Conservation (phyloP, 805 yeast genomes). For the Hanseniaspora vineae region DNA sequence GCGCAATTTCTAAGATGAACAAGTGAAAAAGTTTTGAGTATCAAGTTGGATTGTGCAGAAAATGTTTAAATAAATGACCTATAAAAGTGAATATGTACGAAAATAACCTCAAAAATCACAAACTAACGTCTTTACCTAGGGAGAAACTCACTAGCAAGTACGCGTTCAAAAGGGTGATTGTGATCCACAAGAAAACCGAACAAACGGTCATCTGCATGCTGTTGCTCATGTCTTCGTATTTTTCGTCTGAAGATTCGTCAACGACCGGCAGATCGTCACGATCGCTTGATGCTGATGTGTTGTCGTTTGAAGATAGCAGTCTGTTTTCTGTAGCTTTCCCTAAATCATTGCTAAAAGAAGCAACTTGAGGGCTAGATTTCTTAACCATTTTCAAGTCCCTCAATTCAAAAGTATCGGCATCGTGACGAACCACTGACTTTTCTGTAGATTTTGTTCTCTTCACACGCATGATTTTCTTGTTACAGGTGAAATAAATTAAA, state of each 20-base stretch:
- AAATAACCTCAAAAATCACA: constrained; percentile 8
- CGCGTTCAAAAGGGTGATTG: constrained; percentile 55
- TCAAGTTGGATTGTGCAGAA: too few relatives aligned
- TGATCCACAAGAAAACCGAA: constrained; percentile 53
- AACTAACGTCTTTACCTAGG: constrained; percentile 29
- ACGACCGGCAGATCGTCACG: not conserved
- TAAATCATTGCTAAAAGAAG: not conserved
- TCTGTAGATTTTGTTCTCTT: constrained; percentile 10
- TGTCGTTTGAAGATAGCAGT: too few relatives aligned
- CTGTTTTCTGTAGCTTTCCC: too few relatives aligned
- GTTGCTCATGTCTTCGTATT: constrained; percentile 30
- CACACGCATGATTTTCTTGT: constrained; percentile 54
- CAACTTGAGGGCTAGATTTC: not conserved
- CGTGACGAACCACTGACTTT: too few relatives aligned
- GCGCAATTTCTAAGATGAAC: too few relatives aligned
- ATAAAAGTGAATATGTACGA: too few relatives aligned
- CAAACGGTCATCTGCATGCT: constrained; percentile 33
- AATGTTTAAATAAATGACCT: too few relatives aligned
- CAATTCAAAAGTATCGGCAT: not conserved
- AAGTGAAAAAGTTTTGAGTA: too few relatives aligned
- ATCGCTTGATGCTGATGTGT: not conserved
- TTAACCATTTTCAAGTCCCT: not conserved
- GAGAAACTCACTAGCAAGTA: constrained; percentile 42
- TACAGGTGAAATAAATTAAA: constrained; percentile 65
- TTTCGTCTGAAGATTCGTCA: not conserved